Evolutionary conservation across 2,329 filamentous ascomycete genomes (phyloP).

Genomic region (Chaetomiaceae sp.): DNA sequence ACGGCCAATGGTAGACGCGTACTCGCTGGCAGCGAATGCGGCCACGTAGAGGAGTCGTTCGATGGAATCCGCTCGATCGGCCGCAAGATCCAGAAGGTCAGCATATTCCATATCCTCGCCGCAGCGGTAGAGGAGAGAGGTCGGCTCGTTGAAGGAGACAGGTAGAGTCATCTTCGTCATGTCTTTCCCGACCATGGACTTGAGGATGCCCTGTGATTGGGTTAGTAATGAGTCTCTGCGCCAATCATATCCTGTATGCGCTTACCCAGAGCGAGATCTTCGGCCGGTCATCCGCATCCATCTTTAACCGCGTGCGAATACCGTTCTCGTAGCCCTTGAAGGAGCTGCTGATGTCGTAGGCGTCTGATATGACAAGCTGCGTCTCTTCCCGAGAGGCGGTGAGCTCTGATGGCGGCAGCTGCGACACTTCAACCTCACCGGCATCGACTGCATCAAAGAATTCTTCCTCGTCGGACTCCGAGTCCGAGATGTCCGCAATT

Average conservation of each 20-base stretch:
- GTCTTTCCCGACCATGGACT: constrained; percentile 99
- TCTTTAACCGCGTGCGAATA: constrained; percentile 70
- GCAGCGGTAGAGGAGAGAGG: constrained; percentile 88
- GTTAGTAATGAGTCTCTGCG: constrained; percentile 22
- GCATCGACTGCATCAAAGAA: constrained; percentile 97
- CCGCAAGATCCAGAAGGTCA: constrained; percentile 83
- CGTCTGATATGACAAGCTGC: constrained; percentile 44
- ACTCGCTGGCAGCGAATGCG: constrained; percentile 92
- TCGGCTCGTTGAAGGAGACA: constrained; percentile 98
- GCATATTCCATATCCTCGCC: constrained; percentile 98
- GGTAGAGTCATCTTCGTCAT: constrained; percentile 99
- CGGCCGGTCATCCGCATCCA: constrained; percentile 88
- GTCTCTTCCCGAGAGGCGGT: constrained; percentile 40
- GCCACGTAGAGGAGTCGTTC: constrained; percentile 93
- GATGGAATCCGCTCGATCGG: constrained; percentile 77
- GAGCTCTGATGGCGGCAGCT: constrained; percentile 52
- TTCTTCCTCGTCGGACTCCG: constrained; percentile 79
- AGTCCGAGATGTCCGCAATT: constrained; percentile 72
- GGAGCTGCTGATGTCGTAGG: constrained; percentile 65
- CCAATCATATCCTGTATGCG: constrained; percentile 14
- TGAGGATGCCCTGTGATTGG: constrained; percentile 71
- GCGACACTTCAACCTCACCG: constrained; percentile 77
- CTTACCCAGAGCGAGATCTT: constrained; percentile 95
- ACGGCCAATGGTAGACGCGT: constrained; percentile 92
- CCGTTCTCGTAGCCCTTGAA: constrained; percentile 92